Base-by-base conservation (phyloP, 768 basidiomycete genomes). In the Mycena crocata region DNA sequence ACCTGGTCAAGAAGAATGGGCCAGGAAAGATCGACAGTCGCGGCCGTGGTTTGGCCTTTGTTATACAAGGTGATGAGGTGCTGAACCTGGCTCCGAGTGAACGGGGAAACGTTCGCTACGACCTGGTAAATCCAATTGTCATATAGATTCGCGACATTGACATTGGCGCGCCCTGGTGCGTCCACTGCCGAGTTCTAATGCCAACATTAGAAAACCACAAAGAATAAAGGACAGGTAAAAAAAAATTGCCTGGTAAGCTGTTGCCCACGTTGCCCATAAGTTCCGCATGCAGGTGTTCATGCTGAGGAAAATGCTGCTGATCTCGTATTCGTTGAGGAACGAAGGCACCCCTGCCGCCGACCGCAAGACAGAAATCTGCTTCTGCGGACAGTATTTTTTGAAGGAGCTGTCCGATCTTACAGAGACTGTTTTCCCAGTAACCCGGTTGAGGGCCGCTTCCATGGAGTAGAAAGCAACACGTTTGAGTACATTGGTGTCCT, bases 121-220 rank as follows among this genome's bases (percentile, higher is more conserved):
- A 52, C 50, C 31, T 34, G 50, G 31, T 52, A 35, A 21, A 58
- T 46, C 57, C 57, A 58, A n/a, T 40, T 48, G 57, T 58, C 42
- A 31, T 48, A 48, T 23, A 58, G 8, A 58, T 40, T 32, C 7
- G 30, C 5, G 12, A 58, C 57, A 34, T 58, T 32, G 42, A 58
- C 44, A 46, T 58, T 58, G n/a, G 37, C 44, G 21, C 57, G 57
- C 30, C 30, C 30, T n/a, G 57, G 57, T 15, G 57, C 57, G 21
- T 58, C 57, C 31, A 58, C 57, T n/a, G 4, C 42, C 57, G 57
- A 44, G 40, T 40, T 45, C 44, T 58, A 58, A 26, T 30, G 13
- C 26, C 37, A 56, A 8, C 14, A 19, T 51, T 26, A 51, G 26
- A n/a, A n/a, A n/a, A n/a, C n/a, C n/a, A n/a, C n/a, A n/a, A n/a